Evolutionary conservation across 2,329 filamentous ascomycete species (phyloP).

Genomic region (Aspergillus sp.): DNA sequence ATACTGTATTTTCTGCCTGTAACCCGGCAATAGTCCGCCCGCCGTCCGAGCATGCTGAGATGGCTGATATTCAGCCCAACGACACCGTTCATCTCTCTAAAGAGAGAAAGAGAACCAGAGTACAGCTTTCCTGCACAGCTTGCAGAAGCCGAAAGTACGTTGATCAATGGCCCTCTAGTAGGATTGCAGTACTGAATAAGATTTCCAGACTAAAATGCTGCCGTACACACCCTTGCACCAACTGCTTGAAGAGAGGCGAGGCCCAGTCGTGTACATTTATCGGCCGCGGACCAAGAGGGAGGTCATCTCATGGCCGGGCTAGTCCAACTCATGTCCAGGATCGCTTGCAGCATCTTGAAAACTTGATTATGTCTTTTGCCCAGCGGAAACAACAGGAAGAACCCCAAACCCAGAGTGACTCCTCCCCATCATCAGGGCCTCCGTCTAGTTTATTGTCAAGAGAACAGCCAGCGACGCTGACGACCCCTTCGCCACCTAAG

Average conservation of each 20-base stretch:
- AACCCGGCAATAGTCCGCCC: neutral
- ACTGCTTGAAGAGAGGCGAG: constrained; percentile 35
- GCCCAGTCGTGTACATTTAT: constrained; percentile 33
- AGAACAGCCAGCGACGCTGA: neutral
- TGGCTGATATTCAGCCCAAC: constrained; percentile 2
- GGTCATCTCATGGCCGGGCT: constrained; percentile 24
- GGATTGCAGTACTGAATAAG: neutral
- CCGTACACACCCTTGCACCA: constrained; percentile 35
- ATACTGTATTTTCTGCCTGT: too few relatives aligned
- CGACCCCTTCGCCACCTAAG: constrained; percentile 12
- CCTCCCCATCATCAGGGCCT: neutral
- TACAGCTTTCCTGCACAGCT: constrained; percentile 41
- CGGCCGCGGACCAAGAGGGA: constrained; percentile 34
- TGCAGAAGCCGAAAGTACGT: constrained; percentile 38
- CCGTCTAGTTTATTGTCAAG: neutral
- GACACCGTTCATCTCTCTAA: constrained; percentile 1
- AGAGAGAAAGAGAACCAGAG: constrained; percentile 34
- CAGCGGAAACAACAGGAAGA: constrained; percentile 26
- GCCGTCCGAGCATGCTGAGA: neutral
- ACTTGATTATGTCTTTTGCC: constrained; percentile 35
- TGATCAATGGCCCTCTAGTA: neutral
- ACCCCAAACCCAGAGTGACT: neutral
- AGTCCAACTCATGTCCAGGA: constrained; percentile 34
- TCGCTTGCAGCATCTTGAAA: constrained; percentile 38
- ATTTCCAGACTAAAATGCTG: constrained; percentile 34